These are phyloP conservation scores for Eudorina sp. DNA, from an alignment of 139 green algal genomes.

Conservation along the genomic window DNA sequence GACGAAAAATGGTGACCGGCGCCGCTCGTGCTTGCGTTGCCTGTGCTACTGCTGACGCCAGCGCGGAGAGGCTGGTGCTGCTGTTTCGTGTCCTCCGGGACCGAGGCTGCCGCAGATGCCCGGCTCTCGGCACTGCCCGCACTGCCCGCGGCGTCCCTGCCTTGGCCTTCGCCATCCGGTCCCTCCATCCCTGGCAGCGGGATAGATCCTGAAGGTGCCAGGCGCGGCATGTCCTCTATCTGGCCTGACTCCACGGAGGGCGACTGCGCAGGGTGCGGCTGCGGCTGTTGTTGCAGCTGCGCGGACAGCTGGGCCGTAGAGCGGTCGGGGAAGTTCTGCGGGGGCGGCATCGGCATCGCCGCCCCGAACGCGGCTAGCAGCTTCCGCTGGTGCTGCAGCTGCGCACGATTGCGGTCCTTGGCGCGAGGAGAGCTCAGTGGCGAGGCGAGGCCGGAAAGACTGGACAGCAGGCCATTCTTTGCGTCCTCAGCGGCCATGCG, in stretches of 20 bases:
- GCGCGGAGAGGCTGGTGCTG: too few relatives aligned
- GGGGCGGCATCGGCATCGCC: not conserved
- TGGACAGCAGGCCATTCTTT: slow-evolving; percentile 20
- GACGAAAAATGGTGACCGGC: slow-evolving; percentile 11
- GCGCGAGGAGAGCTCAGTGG: slow-evolving; percentile 10
- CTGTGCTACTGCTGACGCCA: too few relatives aligned
- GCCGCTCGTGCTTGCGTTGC: too few relatives aligned
- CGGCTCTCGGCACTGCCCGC: too few relatives aligned
- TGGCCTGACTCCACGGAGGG: not conserved
- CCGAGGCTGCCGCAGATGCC: too few relatives aligned
- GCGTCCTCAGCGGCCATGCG: slow-evolving; percentile 1
- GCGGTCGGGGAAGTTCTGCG: not conserved
- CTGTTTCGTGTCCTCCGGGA: too few relatives aligned
- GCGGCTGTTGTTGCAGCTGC: not conserved
- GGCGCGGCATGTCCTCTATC: not conserved
- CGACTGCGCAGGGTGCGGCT: not conserved
- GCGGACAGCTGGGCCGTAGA: too few relatives aligned
- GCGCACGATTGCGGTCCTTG: not conserved
- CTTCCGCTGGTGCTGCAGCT: slow-evolving; percentile 1
- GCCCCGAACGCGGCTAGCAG: not conserved
- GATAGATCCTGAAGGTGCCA: not conserved
- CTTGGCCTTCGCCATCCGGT: not conserved
- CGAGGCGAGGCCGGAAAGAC: not conserved
- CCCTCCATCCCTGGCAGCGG: slow-evolving; percentile 8
- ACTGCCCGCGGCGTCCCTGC: too few relatives aligned